Evolutionary conservation across 768 basidiomycete species (phyloP).

Genomic region (Trametes sanguinea): DNA sequence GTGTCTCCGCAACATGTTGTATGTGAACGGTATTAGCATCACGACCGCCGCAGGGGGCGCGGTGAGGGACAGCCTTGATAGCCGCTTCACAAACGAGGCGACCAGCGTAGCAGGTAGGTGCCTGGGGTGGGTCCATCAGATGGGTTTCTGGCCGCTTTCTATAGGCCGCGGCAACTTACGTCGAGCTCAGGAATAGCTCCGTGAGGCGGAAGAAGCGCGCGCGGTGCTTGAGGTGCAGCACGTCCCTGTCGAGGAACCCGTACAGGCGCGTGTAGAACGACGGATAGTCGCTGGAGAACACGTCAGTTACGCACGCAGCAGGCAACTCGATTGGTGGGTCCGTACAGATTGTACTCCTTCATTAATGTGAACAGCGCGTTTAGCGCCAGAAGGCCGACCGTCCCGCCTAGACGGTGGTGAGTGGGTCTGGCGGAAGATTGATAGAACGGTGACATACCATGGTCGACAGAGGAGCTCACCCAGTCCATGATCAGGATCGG

Average conservation of each 20-base stretch:
- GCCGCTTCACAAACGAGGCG: conserved; percentile 92
- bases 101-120: conserved; percentile 90
- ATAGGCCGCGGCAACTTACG: conserved; percentile 49
- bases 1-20: conserved; percentile 91
- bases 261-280: conserved; percentile 93
- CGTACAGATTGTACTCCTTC: conserved; percentile 90
- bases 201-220: conserved; percentile 93
- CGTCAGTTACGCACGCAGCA: neutral
- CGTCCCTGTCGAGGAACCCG: conserved; percentile 81
- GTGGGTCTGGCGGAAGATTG: neutral
- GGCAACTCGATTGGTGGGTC: conserved; percentile 16
- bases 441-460: conserved; percentile 49
- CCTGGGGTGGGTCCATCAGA: conserved; percentile 37
- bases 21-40: conserved; percentile 89
- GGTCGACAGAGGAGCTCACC: conserved; percentile 81
- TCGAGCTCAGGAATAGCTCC: conserved; percentile 89
- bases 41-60: conserved; percentile 92
- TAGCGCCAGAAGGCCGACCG: conserved; percentile 83
- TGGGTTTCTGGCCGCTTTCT: too few species aligned
- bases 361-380: conserved; percentile 92
- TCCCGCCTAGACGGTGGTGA: conserved; percentile 57
- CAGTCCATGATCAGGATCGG: conserved; percentile 89
- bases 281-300: conserved; percentile 81
- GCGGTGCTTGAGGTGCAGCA: conserved; percentile 90
- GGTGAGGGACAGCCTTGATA: conserved; percentile 78